phyloP scores from a whole-genome alignment of 371 early-diverging fungal genomes.

The Thermomucor indicae-seudaticae region DNA sequence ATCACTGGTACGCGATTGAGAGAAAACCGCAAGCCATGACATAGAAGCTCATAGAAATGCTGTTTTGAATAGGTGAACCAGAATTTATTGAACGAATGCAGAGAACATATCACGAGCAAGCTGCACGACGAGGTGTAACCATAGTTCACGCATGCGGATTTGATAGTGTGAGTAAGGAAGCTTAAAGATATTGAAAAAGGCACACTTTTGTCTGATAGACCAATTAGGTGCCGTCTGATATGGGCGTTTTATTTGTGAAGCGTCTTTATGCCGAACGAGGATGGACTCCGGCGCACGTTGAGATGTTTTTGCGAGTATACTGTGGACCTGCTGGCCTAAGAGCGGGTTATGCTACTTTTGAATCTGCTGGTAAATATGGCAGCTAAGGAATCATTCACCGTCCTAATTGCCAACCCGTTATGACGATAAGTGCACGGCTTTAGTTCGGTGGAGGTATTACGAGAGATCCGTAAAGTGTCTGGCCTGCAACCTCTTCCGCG shows the following conservation, averaged over 20 bases:
- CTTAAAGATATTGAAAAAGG: not conserved
- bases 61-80: slow-evolving; percentile 49
- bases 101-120: slow-evolving; percentile 69
- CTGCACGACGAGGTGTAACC: slow-evolving; percentile 55
- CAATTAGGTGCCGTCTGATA: slow-evolving; percentile 58
- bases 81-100: slow-evolving; percentile 76
- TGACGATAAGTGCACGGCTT: slow-evolving; percentile 47
- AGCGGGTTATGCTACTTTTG: slow-evolving; percentile 57
- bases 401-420: not conserved
- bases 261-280: slow-evolving; percentile 34
- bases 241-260: slow-evolving; percentile 58
- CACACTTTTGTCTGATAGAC: not conserved
- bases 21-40: not conserved
- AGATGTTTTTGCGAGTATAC: slow-evolving; percentile 59
- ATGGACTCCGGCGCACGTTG: slow-evolving; percentile 50
- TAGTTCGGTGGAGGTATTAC: slow-evolving; percentile 45
- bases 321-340: slow-evolving; percentile 50
- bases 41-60: slow-evolving; percentile 19
- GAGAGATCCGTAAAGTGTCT: slow-evolving; percentile 50
- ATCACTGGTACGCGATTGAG: slow-evolving; percentile 59
- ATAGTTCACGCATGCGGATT: slow-evolving; percentile 89
- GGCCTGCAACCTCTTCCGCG: slow-evolving; percentile 41
- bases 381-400: not conserved
- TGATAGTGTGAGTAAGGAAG: slow-evolving; percentile 62
- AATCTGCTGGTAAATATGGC: slow-evolving; percentile 44